Percentiles rank a stretch among this genome's conserved stretches.
Evolutionary conservation across 805 yeast genomes (phyloP).

Genomic region (Kodamaea lidongshanica): DNA sequence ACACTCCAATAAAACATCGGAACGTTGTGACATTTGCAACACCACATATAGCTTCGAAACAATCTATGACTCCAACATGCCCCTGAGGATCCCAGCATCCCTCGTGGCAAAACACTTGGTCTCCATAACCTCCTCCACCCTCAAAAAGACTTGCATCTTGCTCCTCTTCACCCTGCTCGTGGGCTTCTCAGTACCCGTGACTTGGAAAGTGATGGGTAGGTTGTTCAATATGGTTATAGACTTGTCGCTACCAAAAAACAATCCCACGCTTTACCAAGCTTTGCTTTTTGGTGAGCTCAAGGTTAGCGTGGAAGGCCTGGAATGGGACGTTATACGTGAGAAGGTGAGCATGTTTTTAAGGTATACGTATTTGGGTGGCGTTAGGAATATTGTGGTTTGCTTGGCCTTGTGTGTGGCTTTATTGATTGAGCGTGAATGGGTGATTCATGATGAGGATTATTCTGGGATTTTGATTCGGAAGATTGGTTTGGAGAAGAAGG

Average conservation of each 20-base stretch:
- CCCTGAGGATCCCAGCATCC: conserved; percentile 50
- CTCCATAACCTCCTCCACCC: conserved; percentile 10
- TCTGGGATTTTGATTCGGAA: conserved; percentile 48
- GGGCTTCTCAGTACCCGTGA: conserved; percentile 49
- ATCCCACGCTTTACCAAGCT: conserved; percentile 24
- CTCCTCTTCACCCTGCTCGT: conserved; percentile 37
- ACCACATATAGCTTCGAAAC: conserved; percentile 64
- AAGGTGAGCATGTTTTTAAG: conserved; percentile 8
- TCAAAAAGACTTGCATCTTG: conserved; percentile 18
- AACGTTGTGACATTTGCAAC: conserved; percentile 83
- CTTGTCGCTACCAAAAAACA: conserved; percentile 37
- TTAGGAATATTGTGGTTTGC: conserved; percentile 34
- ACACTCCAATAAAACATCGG: conserved; percentile 53
- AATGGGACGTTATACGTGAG: background rate
- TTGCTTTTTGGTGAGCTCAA: conserved; percentile 35
- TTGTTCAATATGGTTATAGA: conserved; percentile 53
- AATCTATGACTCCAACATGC: conserved; percentile 60
- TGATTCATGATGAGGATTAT: conserved; percentile 65
- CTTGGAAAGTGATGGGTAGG: conserved; percentile 51
- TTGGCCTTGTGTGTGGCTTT: conserved; percentile 40
- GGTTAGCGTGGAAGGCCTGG: conserved; percentile 5
- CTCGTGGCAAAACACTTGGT: conserved; percentile 40
- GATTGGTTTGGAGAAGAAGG: conserved; percentile 52
- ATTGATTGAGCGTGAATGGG: conserved; percentile 63
- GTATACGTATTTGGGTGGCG: conserved; percentile 34